Conservation (phyloP, 139 green algal genomes). For the Gonium pectorale region DNA sequence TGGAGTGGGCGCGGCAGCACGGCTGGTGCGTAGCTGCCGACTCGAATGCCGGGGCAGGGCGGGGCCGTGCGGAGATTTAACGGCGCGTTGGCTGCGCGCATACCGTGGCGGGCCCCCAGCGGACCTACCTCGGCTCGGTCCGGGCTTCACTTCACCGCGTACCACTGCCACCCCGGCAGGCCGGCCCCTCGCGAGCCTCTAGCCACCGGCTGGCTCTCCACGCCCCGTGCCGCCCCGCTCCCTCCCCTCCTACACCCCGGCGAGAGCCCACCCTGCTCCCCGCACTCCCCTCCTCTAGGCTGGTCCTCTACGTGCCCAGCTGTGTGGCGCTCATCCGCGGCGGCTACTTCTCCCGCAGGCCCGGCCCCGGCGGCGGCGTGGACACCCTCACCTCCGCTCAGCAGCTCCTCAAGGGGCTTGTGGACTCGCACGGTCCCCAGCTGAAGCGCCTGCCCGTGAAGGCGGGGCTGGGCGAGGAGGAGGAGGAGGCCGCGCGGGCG, state of each 20-base stretch:
- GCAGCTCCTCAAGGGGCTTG: conserved; percentile 63
- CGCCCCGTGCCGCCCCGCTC: too few relatives aligned
- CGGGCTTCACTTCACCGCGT: too few relatives aligned
- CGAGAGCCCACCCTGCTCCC: background rate
- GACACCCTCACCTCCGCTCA: conserved; percentile 77
- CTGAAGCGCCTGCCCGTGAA: conserved; percentile 58
- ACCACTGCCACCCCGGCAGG: too few relatives aligned
- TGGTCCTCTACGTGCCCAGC: conserved; percentile 80
- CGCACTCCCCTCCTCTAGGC: conserved; percentile 9
- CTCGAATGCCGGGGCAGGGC: too few relatives aligned
- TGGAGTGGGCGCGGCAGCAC: conserved; percentile 65
- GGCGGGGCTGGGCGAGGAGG: background rate
- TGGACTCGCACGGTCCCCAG: conserved; percentile 60
- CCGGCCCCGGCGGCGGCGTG: conserved; percentile 54
- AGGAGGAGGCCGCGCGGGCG: background rate
- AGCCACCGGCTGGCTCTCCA: too few relatives aligned
- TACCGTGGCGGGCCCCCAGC: too few relatives aligned
- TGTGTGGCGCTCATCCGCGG: conserved; percentile 65
- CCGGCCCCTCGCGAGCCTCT: too few relatives aligned
- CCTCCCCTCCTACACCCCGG: too few relatives aligned
- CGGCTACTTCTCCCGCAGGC: conserved; percentile 57
- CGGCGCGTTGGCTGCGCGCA: too few relatives aligned
- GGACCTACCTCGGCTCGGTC: too few relatives aligned
- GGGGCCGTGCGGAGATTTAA: too few relatives aligned
- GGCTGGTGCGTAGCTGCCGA: conserved; percentile 66